These are phyloP conservation scores for Rhodotorula glutinis DNA, from an alignment of 1,284 basidiomycete species.

Conservation along the genomic window DNA sequence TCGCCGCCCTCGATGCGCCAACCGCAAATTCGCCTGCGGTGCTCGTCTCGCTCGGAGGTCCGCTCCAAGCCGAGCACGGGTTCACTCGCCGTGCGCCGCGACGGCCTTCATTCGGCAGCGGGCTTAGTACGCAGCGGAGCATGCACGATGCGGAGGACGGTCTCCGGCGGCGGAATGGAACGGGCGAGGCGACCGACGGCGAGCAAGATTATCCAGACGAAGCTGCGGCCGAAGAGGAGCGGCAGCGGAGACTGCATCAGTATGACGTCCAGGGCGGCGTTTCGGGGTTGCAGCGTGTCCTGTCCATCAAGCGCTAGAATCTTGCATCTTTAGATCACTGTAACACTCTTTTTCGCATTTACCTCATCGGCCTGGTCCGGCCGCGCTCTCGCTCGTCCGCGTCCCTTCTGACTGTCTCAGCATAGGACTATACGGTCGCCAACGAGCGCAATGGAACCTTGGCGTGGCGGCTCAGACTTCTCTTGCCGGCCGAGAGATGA, in stretches of 20 bases:
- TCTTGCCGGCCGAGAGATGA: no score
- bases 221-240: not conserved
- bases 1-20: constrained; percentile 64
- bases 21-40: constrained; percentile 43
- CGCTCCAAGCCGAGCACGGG: constrained; percentile 23
- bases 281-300: constrained; percentile 5
- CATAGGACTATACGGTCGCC: no score
- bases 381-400: no score
- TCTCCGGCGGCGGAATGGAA: not conserved
- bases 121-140: not conserved
- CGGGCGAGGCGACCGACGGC: not conserved
- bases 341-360: no score
- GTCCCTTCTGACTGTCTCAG: no score
- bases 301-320: constrained; percentile 8
- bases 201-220: not conserved
- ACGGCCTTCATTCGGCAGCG: not conserved
- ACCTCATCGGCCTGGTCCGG: no score
- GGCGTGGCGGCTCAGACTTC: no score
- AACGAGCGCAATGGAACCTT: no score
- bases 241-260: not conserved
- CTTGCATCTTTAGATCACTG: no score
- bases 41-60: constrained; percentile 42
- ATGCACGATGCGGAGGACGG: not conserved
- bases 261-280: not conserved
- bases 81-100: not conserved